A percentile compares a stretch with the other conserved stretches of the same genome.
These are phyloP conservation scores for Orobanche coerulescens DNA, from an alignment of 257 asterid species.

Conservation along the genomic window DNA sequence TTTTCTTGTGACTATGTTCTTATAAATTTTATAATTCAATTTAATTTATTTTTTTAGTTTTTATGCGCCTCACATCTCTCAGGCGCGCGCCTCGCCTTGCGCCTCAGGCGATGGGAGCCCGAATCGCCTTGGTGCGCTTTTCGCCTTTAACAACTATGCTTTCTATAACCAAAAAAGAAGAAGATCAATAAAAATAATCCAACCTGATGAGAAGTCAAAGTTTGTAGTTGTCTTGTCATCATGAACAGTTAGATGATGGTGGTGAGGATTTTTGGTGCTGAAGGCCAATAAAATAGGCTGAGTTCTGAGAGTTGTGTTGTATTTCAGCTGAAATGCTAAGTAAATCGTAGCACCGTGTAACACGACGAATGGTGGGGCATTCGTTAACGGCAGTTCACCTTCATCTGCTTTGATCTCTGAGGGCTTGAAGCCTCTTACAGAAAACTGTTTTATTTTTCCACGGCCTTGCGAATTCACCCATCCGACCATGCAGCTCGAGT, in stretches of 20 bases:
- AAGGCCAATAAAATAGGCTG: slow-evolving; percentile 77
- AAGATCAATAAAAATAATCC: background rate
- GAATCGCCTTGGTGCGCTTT: too few species aligned
- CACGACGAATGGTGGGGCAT: slow-evolving; percentile 66
- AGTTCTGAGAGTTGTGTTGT: slow-evolving; percentile 37
- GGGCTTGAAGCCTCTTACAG: slow-evolving; percentile 58
- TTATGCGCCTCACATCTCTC: too few species aligned
- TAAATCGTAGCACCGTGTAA: slow-evolving; percentile 53
- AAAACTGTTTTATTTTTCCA: slow-evolving; percentile 66
- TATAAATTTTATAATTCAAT: too few species aligned
- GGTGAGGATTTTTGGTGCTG: slow-evolving; percentile 64
- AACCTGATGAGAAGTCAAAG: slow-evolving; percentile 81
- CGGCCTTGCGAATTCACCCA: slow-evolving; percentile 66
- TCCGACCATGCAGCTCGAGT: slow-evolving; percentile 85
- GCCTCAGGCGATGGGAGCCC: too few species aligned
- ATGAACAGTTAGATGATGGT: slow-evolving; percentile 64
- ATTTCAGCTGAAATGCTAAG: slow-evolving; percentile 77
- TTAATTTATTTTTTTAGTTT: too few species aligned
- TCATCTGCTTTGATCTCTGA: slow-evolving; percentile 51
- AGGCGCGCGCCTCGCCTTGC: too few species aligned
- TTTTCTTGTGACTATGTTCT: too few species aligned
- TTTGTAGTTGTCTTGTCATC: slow-evolving; percentile 57
- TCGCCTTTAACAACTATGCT: too few species aligned
- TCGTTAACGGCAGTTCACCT: slow-evolving; percentile 70
- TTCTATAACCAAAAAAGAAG: too few species aligned